Conservation (phyloP, 148 eudicot genomes). For the Heliosperma pusillum region DNA sequence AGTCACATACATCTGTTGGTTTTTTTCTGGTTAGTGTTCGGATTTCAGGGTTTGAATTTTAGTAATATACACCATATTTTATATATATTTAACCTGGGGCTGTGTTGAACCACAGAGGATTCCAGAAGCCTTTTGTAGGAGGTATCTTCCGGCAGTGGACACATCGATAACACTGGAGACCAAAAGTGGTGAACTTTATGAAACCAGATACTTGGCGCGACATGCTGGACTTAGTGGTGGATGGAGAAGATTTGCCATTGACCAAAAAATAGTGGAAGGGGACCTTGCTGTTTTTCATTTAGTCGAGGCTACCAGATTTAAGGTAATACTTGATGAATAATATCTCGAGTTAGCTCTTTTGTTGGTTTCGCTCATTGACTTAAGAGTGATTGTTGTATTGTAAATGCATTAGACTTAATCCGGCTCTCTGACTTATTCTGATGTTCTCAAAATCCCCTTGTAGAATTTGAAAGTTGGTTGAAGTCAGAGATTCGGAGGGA, state of each 20-base stretch:
- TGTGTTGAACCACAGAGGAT: slow-evolving; percentile 37
- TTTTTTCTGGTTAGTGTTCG: slow-evolving; percentile 48
- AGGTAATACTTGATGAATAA: slow-evolving; percentile 31
- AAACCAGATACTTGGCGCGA: slow-evolving; percentile 35
- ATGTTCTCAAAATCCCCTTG: too few relatives aligned
- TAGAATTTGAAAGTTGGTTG: too few relatives aligned
- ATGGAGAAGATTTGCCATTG: slow-evolving; percentile 57
- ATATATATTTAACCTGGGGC: not conserved
- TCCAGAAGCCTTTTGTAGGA: slow-evolving; percentile 40
- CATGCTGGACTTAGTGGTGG: slow-evolving; percentile 56
- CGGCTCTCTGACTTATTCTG: too few relatives aligned
- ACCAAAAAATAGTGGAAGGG: slow-evolving; percentile 48
- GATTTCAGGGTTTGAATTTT: not conserved
- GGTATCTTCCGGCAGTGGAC: slow-evolving; percentile 41
- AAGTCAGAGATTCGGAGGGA: too few relatives aligned
- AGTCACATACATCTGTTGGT: slow-evolving; percentile 43
- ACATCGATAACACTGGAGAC: slow-evolving; percentile 37
- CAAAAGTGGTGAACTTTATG: slow-evolving; percentile 40
- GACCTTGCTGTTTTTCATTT: slow-evolving; percentile 61
- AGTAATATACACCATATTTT: not conserved
- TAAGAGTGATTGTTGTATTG: too few relatives aligned
- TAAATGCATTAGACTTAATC: too few relatives aligned
- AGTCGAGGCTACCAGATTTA: slow-evolving; percentile 37
- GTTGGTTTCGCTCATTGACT: too few relatives aligned
- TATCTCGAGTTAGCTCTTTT: too few relatives aligned